phyloP scores from a whole-genome alignment of 2,329 filamentous ascomycete genomes.

The Sporothrix dimorphospora region DNA sequence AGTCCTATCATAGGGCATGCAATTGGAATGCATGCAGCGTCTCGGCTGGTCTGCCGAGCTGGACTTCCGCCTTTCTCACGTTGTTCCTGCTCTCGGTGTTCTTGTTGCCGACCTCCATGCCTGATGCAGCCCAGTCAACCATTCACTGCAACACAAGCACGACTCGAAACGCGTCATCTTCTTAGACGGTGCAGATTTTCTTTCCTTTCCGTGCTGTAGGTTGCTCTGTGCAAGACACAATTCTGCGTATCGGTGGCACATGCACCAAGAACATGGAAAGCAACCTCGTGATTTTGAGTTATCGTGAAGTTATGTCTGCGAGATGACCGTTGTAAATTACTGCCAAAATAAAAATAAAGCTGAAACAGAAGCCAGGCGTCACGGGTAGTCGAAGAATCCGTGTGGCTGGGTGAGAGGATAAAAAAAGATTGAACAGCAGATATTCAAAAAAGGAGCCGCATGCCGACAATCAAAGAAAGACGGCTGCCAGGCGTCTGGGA shows the following conservation, averaged over 20 bases:
- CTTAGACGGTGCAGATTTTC: background rate
- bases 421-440: background rate
- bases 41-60: background rate
- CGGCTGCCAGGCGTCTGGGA: background rate
- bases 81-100: background rate
- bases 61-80: too few relatives aligned
- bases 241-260: too few relatives aligned
- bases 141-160: background rate
- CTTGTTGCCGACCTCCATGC: background rate
- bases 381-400: background rate
- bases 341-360: background rate
- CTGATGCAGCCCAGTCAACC: background rate
- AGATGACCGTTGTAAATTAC: background rate
- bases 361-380: background rate
- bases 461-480: background rate
- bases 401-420: background rate
- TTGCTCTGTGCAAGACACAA: too few relatives aligned
- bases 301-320: background rate
- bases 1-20: background rate
- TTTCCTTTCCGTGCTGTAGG: too few relatives aligned
- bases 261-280: too few relatives aligned
- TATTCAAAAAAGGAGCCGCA: background rate
- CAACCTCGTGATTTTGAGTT: too few relatives aligned
- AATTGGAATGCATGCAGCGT: background rate
- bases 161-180: slow-evolving; percentile 11